Evolutionary conservation across 2,329 filamentous ascomycete species (phyloP), one percentile per base, ranked within the genome.

Genomic region (Dothiorella sarmentorum): DNA sequence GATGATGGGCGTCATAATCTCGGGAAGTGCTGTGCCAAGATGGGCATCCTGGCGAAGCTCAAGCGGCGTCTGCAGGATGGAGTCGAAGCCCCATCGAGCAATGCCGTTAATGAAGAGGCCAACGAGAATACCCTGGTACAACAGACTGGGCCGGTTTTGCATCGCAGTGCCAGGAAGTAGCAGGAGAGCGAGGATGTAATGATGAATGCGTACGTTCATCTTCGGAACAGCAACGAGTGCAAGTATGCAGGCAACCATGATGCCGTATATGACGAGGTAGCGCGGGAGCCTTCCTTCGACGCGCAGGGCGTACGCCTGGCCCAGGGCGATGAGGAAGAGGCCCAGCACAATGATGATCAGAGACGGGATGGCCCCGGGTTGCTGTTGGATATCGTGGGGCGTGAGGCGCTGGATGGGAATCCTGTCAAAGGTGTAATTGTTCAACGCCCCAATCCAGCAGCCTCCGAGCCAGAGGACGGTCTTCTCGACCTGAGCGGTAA

Each of bases 331-430:
- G 61, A 75, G 73, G 58, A 87, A 74, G 4, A 99, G 80, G 2
- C 86, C 71, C 5, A 90, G 78, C 35, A 97, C 78, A 61, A 99
- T 88, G 59, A 90, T 81, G 43, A 89, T 84, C 49, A 99, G 77
- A 0, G 94, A 93, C 1, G 89, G 82, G 58, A 90, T 87, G 0
- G 93, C 94, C 7, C 94, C 94, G 0, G 94, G 93, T 69, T 99
- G 91, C 65, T 91, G 87, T 47, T 88, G 77, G 42, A 99, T 84
- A 69, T 99, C 94, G 70, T 95, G 91, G 0, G 87, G 85, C 7
- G 90, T 97, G n/a, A 99, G 81, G 2, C 94, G 87, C 72, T 91
- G 85, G 64, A 99, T 94, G 0, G 94, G 94, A 61, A 99, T 97
- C 75, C 90, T 88, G 66, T 91, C 89, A 68, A 99, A 90, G 0